Conservation (phyloP, 1,139 yeast genomes). For the Protomyces arabidopsidicola region DNA sequence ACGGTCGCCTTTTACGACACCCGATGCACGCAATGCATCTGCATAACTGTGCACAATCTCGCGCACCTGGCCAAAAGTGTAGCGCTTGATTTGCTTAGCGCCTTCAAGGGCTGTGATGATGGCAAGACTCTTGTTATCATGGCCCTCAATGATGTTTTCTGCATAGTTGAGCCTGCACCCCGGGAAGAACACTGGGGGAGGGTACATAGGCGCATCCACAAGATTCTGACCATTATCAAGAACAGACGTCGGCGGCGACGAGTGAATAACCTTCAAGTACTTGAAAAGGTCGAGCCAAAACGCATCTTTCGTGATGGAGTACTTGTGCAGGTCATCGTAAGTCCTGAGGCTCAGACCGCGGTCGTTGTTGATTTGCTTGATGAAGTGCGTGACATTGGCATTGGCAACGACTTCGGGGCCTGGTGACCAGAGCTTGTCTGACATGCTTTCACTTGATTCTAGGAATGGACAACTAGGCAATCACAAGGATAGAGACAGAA, state of each 20-base stretch:
- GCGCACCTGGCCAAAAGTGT: slow-evolving; percentile 32
- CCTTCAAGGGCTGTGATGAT: slow-evolving; percentile 33
- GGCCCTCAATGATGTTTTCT: slow-evolving; percentile 32
- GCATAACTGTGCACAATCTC: slow-evolving; percentile 31
- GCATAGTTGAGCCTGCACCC: slow-evolving; percentile 34
- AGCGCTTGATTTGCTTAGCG: slow-evolving; percentile 8
- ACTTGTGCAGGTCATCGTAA: slow-evolving; percentile 31
- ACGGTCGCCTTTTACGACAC: slow-evolving; percentile 33
- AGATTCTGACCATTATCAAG: slow-evolving; percentile 20
- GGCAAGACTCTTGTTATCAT: slow-evolving; percentile 30
- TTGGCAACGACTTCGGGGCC: neutral
- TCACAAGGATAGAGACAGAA: too few species aligned
- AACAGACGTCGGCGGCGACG: slow-evolving; percentile 15
- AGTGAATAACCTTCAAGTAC: slow-evolving; percentile 30
- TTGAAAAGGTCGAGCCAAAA: slow-evolving; percentile 34
- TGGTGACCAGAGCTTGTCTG: neutral
- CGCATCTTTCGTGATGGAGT: slow-evolving; percentile 30
- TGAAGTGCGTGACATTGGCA: slow-evolving; percentile 10
- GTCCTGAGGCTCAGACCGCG: slow-evolving; percentile 15
- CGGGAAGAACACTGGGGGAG: slow-evolving; percentile 33
- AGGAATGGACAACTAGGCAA: too few species aligned
- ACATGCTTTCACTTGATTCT: neutral
- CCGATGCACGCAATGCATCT: slow-evolving; percentile 30
- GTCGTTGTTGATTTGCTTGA: slow-evolving; percentile 16
- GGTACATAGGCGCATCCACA: slow-evolving; percentile 31